Percentiles rank a stretch among this genome's conserved stretches.
phyloP scores from a whole-genome alignment of 164 flowering plant species.

The Magnolia sinica region DNA sequence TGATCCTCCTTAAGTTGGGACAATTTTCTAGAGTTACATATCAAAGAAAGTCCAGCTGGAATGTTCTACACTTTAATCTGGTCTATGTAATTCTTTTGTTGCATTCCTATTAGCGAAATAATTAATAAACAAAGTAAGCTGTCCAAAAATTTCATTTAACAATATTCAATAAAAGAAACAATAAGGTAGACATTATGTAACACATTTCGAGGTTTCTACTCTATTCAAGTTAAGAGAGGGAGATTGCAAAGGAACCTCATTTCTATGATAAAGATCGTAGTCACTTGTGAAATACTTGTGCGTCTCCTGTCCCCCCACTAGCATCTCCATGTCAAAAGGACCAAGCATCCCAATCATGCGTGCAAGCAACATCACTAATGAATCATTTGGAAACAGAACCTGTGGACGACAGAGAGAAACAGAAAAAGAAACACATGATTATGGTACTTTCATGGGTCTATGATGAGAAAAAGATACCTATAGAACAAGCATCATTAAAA shows the following conservation, averaged over 20 bases:
- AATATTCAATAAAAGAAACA: not conserved
- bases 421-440: not conserved
- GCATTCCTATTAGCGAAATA: not conserved
- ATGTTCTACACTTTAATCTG: too few relatives aligned
- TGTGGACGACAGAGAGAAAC: constrained; percentile 21
- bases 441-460: not conserved
- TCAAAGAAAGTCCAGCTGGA: too few relatives aligned
- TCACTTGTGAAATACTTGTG: constrained; percentile 84
- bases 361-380: constrained; percentile 61
- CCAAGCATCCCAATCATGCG: constrained; percentile 81
- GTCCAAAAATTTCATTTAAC: not conserved
- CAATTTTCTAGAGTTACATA: too few relatives aligned
- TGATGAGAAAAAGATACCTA: not conserved
- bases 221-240: not conserved
- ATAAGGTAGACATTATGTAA: not conserved
- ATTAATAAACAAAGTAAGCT: not conserved
- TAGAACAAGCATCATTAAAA: too few relatives aligned
- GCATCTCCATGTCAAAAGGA: constrained; percentile 82
- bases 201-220: not conserved
- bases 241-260: constrained; percentile 56
- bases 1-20: too few relatives aligned
- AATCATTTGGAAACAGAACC: constrained; percentile 95
- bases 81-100: not conserved
- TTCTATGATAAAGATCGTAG: constrained; percentile 61
- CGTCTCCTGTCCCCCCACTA: constrained; percentile 70